Conservation (phyloP, 140 eudicot species). For the Bidens hawaiensis region DNA sequence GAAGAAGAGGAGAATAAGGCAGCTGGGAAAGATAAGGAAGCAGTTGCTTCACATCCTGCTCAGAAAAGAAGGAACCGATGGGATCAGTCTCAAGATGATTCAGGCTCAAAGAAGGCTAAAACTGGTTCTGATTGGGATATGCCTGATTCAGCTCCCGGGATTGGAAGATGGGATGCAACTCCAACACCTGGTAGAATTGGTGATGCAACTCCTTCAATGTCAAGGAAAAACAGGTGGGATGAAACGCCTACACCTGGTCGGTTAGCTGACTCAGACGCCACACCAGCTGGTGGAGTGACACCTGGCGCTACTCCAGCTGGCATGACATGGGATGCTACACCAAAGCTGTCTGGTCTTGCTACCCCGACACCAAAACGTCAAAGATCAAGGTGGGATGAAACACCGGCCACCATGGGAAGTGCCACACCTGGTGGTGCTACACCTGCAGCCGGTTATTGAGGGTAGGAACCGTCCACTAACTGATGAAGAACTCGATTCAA, state of each 20-base stretch:
- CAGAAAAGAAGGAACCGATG: slow-evolving; percentile 91
- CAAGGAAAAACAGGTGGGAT: slow-evolving; percentile 85
- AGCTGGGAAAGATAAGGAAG: slow-evolving; percentile 45
- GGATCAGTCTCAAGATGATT: slow-evolving; percentile 81
- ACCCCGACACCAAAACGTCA: slow-evolving; percentile 95
- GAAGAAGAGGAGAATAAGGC: slow-evolving; percentile 66
- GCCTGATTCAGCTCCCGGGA: slow-evolving; percentile 94
- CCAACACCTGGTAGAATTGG: slow-evolving; percentile 89
- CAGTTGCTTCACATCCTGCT: slow-evolving; percentile 41
- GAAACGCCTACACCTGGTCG: slow-evolving; percentile 97
- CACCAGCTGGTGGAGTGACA: slow-evolving; percentile 85
- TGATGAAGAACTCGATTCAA: slow-evolving; percentile 85
- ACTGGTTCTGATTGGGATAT: slow-evolving; percentile 84
- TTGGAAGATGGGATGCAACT: slow-evolving; percentile 98
- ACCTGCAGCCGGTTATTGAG: slow-evolving; percentile 68
- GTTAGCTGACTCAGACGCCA: slow-evolving; percentile 78
- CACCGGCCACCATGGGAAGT: slow-evolving; percentile 94
- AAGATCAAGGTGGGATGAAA: slow-evolving; percentile 98
- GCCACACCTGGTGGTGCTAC: slow-evolving; percentile 84
- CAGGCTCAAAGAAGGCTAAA: slow-evolving; percentile 63
- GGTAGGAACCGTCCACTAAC: slow-evolving; percentile 88
- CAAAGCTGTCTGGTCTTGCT: slow-evolving; percentile 78
- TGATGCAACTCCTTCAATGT: slow-evolving; percentile 79
- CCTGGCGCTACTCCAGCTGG: slow-evolving; percentile 99
- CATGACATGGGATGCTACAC: slow-evolving; percentile 96